Conservation (phyloP, 352 stramenopile species). For the Pythium brachiatum region DNA sequence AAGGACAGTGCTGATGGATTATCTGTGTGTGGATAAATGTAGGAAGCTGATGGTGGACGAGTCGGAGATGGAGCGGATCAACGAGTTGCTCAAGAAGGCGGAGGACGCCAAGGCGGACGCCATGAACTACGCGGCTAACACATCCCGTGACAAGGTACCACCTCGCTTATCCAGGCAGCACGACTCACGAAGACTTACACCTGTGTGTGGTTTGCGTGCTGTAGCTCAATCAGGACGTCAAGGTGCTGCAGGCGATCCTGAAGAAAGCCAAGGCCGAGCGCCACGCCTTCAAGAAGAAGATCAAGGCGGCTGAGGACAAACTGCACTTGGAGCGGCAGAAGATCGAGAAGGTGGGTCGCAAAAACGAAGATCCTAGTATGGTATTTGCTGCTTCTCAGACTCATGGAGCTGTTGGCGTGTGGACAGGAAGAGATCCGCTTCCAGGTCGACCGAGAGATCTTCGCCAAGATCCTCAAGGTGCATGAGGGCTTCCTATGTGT, state of each 20-base stretch:
- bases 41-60: slow-evolving; percentile 58
- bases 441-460: slow-evolving; percentile 83
- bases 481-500: not conserved
- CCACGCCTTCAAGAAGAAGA: slow-evolving; percentile 79
- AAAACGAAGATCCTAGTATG: no score
- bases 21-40: not conserved
- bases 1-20: not conserved
- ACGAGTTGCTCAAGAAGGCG: slow-evolving; percentile 73
- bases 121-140: slow-evolving; percentile 68
- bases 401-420: no score
- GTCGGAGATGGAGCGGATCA: slow-evolving; percentile 64
- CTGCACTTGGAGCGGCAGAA: slow-evolving; percentile 53
- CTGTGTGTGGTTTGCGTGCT: not conserved
- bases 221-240: slow-evolving; percentile 73
- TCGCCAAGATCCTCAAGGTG: slow-evolving; percentile 81
- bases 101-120: slow-evolving; percentile 74
- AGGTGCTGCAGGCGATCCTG: slow-evolving; percentile 67
- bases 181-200: not conserved
- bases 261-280: slow-evolving; percentile 82
- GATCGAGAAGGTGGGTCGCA: slow-evolving; percentile 56
- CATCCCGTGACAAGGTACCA: slow-evolving; percentile 69
- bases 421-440: slow-evolving; percentile 72
- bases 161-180: not conserved
- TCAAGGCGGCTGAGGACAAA: slow-evolving; percentile 61
- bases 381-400: no score